Base-by-base conservation (phyloP, 2,329 filamentous ascomycete genomes). In the Trichoderma sp. region DNA sequence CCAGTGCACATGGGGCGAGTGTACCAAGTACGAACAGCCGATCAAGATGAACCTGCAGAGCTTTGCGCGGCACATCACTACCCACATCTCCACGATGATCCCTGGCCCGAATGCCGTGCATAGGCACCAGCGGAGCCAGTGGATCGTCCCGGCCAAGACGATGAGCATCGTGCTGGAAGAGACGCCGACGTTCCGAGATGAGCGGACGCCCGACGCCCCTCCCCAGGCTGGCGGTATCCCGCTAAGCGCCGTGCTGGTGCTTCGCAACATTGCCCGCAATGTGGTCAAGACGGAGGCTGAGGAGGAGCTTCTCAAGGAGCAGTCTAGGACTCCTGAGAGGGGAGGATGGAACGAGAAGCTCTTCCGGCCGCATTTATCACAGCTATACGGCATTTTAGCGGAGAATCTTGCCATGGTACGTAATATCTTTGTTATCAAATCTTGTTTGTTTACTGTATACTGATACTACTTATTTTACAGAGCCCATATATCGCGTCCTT, bases 201-300 rank as follows among this genome's bases (percentile, higher is more conserved):
- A 88, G 76, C 81, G 84, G 58, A 87, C 88, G 71, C 84, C 85
- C 13, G 86, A 88, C 70, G 83, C 83, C 10, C 80, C 84, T 5
- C 81, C 84, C 2, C 86, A 93, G 75, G 90, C 92, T 2, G 90
- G 90, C 1, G 92, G 92, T 5, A 89, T 95, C 43, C 91, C 92
- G n/a, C 83, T 95, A 7, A 92, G 90, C 66, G 90, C 91, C 2
- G 89, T 91, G 16, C 83, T 95, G 32, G 91, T 96, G 43, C 84
- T 96, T 56, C 87, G 92, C 34, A 96, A 96, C 76, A 87, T 96
- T 70, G 92, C 92, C 14, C 85, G 84, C 72, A 91, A 90, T 74
- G 82, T 89, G 21, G 80, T 84, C 74, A 89, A 89, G 82, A 89
- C 86, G 10, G 84, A 87, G 63, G 82, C 84, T 0, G 84, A 89